Evolutionary conservation across 805 yeast species (phyloP).

Genomic region (Komagataella phaffii): DNA sequence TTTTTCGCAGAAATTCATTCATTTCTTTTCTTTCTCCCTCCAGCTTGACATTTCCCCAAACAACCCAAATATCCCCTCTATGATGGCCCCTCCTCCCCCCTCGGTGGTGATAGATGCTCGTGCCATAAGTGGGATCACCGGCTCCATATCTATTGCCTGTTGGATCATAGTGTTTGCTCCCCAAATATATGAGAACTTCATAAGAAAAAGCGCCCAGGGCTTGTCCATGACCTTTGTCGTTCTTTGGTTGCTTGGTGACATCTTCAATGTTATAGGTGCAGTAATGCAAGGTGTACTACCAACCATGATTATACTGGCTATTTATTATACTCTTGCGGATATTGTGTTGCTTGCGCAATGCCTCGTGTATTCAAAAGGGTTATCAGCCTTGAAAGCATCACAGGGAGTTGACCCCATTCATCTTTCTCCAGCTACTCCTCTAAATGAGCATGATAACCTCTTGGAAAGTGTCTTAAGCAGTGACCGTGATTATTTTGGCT

Average conservation of each 20-base stretch:
- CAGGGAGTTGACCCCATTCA: constrained; percentile 57
- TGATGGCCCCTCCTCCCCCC: constrained; percentile 34
- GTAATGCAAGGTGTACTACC: constrained; percentile 82
- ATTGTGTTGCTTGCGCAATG: constrained; percentile 76
- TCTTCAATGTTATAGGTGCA: constrained; percentile 88
- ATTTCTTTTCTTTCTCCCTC: neutral
- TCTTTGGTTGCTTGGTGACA: constrained; percentile 88
- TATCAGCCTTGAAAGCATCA: constrained; percentile 8
- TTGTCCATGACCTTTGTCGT: constrained; percentile 75
- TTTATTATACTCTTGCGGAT: constrained; percentile 89
- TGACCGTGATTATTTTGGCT: constrained; percentile 14
- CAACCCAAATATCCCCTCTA: neutral
- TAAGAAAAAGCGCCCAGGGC: constrained; percentile 80
- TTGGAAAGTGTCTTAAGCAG: constrained; percentile 45
- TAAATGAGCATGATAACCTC: constrained; percentile 46
- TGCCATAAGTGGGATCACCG: constrained; percentile 68
- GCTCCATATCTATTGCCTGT: constrained; percentile 87
- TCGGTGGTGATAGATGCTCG: constrained; percentile 54
- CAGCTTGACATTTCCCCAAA: neutral
- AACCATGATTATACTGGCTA: constrained; percentile 86
- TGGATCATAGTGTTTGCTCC: constrained; percentile 98
- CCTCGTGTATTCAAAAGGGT: constrained; percentile 56
- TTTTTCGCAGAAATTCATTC: neutral
- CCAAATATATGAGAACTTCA: constrained; percentile 85
- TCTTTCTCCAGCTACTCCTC: constrained; percentile 80